Evolutionary conservation across 1,284 basidiomycete species (phyloP), one percentile per base, ranked within the genome.

Genomic region (Moesziomyces aphidis): DNA sequence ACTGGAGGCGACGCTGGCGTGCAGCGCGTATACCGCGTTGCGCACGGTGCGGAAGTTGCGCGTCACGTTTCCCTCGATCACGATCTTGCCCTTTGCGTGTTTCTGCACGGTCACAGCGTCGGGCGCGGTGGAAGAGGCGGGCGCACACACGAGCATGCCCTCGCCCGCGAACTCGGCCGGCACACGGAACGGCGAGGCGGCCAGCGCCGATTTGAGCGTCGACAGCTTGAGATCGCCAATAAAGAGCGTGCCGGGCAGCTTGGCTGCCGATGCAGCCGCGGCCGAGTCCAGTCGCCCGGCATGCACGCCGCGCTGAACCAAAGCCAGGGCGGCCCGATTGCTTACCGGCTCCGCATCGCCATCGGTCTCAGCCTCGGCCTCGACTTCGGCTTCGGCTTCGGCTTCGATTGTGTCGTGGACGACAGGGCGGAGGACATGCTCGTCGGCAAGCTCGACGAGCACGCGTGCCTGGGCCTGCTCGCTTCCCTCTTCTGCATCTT

Each of bases 191-290:
- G 65, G 48, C 5, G 65, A 44, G 0, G 48, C 24, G 4, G 70
- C 48, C 9, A 83, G 67, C 2, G 71, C 54, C 7, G 66, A 15
- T 51, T 83, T 81, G 49, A 84, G 75, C 8, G 78, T 70, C 1
- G 80, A 75, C 11, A 84, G 80, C n/a, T 77, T 76, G n/a, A 84
- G 62, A 62, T 83, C 82, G 50, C 83, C 83, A 54, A 84, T 78
- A 56, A 82, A 83, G 24, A 84, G 65, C 17, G 83, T 84, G 3
- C 70, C 66, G 17, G 67, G 53, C 6, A 65, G 50, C 28, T 55
- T 21, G 1, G 48, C 45, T n/a, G 48, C 46, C 1, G 23, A n/a
- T 5, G 44, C n/a, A 9, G 11, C 3, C 21, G n/a, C 21, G 15
- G 39, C 39, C 17, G 39, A 19, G 39, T 17, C 39, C 17, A 42